Evolutionary conservation across 768 basidiomycete species (phyloP), one percentile per base, ranked within the genome.

Genomic region (Mycena kentingensis): DNA sequence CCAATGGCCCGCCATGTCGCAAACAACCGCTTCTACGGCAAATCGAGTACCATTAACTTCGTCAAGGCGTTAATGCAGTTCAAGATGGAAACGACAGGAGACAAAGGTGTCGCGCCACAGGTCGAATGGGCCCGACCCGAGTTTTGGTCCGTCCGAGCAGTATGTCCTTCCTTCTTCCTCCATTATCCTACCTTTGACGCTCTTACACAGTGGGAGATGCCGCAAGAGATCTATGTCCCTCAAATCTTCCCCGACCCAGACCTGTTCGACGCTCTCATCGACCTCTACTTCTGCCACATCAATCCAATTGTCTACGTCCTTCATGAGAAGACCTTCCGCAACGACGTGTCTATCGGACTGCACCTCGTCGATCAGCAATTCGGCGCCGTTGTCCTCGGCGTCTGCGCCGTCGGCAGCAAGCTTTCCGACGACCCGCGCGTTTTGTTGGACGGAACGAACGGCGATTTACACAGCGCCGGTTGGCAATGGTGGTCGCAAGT

Each of bases 341-440:
- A 62, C 16, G 64, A 69, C 15, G 63, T 77, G 38, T 58, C 60
- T 1, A 64, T 65, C 3, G 69, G 71, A 0, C 54, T 76, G 35
- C 73, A 79, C 55, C 61, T 70, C 11, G 63, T 55, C 3, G 72
- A 80, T 49, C 52, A 60, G 5, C 61, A 65, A 5, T 84, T 83
- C 58, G 68, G 70, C 1, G 54, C 65, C 0, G 62, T 75, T 2
- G 71, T 81, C 5, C 65, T 83, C n/a, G 66, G 75, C 31, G 68
- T 81, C 0, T 80, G 78, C 55, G 82, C 83, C 2, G 63, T 76
- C 49, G 83, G 74, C 6, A 59, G 75, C 0, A 67, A 79, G 15
- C 77, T 63, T 49, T 63, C 71, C 12, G 66, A 77, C 38, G 78
- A 84, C 62, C 67, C 70, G 0, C 65, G 79, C 5, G 73, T 79